A percentile compares a stretch with the other conserved stretches of the same genome.
phyloP scores from a whole-genome alignment of 2,329 filamentous ascomycete genomes.

The Aureobasidium leucospermi region DNA sequence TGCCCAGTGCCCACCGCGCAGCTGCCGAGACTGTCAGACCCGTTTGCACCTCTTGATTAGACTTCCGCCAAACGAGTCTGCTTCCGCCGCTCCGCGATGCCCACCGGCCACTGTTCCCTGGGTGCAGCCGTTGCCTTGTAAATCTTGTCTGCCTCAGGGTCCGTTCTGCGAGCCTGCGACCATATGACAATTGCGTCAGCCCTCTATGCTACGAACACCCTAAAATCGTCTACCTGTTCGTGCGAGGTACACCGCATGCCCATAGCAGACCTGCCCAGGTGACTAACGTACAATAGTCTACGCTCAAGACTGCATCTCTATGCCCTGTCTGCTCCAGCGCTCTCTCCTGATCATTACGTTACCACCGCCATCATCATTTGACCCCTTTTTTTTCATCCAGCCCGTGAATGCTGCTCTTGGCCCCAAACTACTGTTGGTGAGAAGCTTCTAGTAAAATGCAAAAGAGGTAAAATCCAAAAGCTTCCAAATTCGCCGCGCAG shows the following conservation, averaged over 20 bases:
- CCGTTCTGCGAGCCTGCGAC: neutral
- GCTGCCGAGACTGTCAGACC: conserved; percentile 8
- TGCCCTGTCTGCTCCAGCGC: neutral
- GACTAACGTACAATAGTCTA: conserved; percentile 10
- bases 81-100: conserved; percentile 3
- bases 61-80: conserved; percentile 12
- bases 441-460: conserved; percentile 6
- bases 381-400: neutral
- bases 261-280: conserved; percentile 1
- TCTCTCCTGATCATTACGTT: neutral
- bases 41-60: conserved; percentile 10
- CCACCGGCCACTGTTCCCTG: neutral
- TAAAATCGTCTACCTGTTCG: neutral
- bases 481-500: conserved; percentile 7
- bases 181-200: conserved; percentile 5
- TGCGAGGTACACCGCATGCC: conserved; percentile 7
- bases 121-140: conserved; percentile 2
- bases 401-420: neutral
- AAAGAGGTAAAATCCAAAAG: conserved; percentile 6
- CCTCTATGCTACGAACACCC: neutral
- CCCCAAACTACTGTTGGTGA: conserved; percentile 1
- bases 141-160: neutral
- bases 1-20: neutral
- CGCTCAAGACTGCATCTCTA: neutral
- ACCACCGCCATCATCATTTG: neutral